Base-by-base conservation (phyloP, 345 rosid species). In the Draba incana region DNA sequence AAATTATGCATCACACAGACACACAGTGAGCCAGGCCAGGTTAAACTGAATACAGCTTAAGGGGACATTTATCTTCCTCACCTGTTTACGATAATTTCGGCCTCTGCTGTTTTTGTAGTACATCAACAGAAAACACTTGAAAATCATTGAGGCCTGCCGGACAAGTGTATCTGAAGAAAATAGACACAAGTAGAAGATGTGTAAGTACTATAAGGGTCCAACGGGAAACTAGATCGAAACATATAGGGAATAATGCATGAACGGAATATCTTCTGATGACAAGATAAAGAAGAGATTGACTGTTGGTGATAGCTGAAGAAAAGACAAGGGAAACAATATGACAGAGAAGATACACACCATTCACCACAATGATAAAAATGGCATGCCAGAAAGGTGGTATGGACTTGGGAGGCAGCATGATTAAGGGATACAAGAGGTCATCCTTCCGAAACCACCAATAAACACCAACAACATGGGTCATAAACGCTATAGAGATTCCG, bases 301-400 rank as follows among this genome's bases (percentile, higher is more conserved):
- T 38, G 31, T 31, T 39, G 41, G 60, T 38, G 24, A 23, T 39
- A 49, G 60, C 28, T 55, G 28, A 46, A 31, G 61, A 42, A 51
- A 39, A 64, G 39, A 48, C 44, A 69, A 60, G 38, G 75, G 11
- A 31, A 52, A 66, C 15, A 79, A 52, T 14, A 47, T 1, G 62
- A 24, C 9, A 23, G 35, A 45, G 50, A 61, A 44, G 62, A 57
- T 67, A 78, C 92, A 52, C 66, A 95, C 99, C 99, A 80, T 95
- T 95, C 69, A 92, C 96, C 72, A 92, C 76, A 64, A 95, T 88
- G 79, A 92, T 84, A 65, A 95, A 95, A 74, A 89, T 80, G 53
- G 97, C 95, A 75, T 95, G 98, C 99, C 99, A 95, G 74, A 94
- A 95, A 70, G 98, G 98, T 57, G 99, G 98, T 46, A 95, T 89